These are phyloP conservation scores for Fusarium tjaetaba DNA, from an alignment of 2,329 filamentous ascomycete species.

Conservation along the genomic window DNA sequence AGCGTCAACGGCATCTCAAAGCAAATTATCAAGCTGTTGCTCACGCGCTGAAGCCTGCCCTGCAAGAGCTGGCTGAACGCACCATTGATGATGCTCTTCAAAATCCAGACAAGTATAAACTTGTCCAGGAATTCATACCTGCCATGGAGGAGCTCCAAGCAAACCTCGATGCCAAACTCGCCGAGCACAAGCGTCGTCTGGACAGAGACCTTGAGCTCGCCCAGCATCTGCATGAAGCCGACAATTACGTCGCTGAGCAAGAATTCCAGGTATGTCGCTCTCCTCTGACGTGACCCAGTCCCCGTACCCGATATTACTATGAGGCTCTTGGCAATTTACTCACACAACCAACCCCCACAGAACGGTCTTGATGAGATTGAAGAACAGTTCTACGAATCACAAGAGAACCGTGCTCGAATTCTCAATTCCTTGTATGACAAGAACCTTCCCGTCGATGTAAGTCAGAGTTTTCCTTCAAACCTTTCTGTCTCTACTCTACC, in stretches of 20 bases:
- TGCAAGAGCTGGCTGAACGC: constrained; percentile 72
- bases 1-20: constrained; percentile 74
- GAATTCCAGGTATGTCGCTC: constrained; percentile 51
- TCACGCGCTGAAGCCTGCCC: constrained; percentile 69
- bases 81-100: constrained; percentile 66
- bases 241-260: constrained; percentile 48
- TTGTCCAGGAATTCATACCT: constrained; percentile 62
- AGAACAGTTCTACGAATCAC: constrained; percentile 56
- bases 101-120: constrained; percentile 62
- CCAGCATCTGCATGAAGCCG: constrained; percentile 51
- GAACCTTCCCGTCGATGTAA: constrained; percentile 60
- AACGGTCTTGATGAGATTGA: constrained; percentile 52
- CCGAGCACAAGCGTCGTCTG: constrained; percentile 46
- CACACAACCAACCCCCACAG: constrained; percentile 39
- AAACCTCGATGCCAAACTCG: constrained; percentile 46
- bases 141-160: constrained; percentile 61
- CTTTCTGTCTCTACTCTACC: constrained; percentile 14
- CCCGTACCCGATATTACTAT: constrained; percentile 35
- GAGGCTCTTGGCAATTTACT: constrained; percentile 34
- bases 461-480: constrained; percentile 39
- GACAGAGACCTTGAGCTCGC: constrained; percentile 50
- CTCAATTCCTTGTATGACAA: constrained; percentile 56
- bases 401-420: constrained; percentile 58
- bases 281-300: constrained; percentile 29
- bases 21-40: constrained; percentile 71